Base-by-base conservation (phyloP, 2,329 filamentous ascomycete species). In the Pseudogymnoascus sp. region DNA sequence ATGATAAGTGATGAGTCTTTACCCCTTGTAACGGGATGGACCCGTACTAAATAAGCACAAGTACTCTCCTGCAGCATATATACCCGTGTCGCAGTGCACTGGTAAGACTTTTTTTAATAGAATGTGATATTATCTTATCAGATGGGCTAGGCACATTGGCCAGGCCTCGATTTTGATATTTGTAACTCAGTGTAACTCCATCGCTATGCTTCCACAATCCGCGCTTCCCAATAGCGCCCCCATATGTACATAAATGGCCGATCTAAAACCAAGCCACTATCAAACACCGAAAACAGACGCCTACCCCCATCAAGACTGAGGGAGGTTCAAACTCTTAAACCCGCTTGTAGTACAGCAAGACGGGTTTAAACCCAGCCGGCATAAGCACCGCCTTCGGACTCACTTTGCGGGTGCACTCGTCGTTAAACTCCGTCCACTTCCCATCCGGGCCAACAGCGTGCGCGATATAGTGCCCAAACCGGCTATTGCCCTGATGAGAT, bases 401-500 rank as follows among this genome's bases (percentile, higher is more conserved):
- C 35, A 41, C 38, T 41, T 41, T 59, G 10, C 58, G 33, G 5
- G 33, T 39, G 5, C 35, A 59, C 13, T 39, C 27, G 58, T 70
- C 67, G 31, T 70, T 60, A 29, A 69, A 61, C 35, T 63, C 60
- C 17, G 41, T 25, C 68, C 68, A 70, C 4, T 25, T 31, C 2
- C 60, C 64, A 39, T 63, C 60, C 4, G 63, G 62, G 10, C 61
- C 62, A 39, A 48, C 64, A 12, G 66, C 63, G 48, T 64, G 60
- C 55, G 61, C 61, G 38, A 66, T 63, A 58, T 69, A 69, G 61
- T 70, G 68, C 8, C 68, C 68, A 12, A 5, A 36, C 9, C 61
- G 12, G 10, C 60, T 36, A 31, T 33, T 59, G 7, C 64, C 65
- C 10, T 13, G 25, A 61, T 75, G 73, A 42, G 69, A 67, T 8